Base-by-base conservation (phyloP, 192 early-diverging fungal genomes). In the Gaertneriomyces semiglobifer region DNA sequence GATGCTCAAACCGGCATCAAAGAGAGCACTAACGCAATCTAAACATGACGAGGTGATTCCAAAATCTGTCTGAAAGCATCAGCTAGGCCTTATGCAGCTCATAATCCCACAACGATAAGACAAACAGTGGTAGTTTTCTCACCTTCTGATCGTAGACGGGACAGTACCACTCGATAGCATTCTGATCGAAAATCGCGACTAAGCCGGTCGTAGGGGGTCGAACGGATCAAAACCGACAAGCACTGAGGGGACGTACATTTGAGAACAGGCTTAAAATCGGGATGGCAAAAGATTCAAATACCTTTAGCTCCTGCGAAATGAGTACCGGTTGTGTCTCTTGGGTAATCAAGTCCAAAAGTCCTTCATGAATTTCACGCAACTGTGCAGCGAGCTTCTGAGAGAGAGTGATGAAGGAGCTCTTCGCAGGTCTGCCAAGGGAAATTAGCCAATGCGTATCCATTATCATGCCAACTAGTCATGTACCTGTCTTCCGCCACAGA, bases 401-500 rank as follows among this genome's bases (percentile, higher is more conserved):
- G 10, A 81, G 68, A 4, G 80, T 68, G 5, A 72, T 81, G 52
- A 72, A 79, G 4, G 69, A 50, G 4, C 68, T 52, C 48, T 19
- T 33, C 19, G 60, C 44, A 43, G 57, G n/a, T 19, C 43, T 44
- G 14, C 25, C 25, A 33, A 33, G 25, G 25, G 2, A 33, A 0
- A 1, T 33, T 33, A 33, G 25, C 25, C 25, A 33, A 33, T 33
- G 2, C 25, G 1, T 33, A 33, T 33, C 25, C 25, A 33, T 1
- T 2, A 33, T 2, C 25, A 2, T 33, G 25, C 25, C 1, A 0
- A 33, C 25, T 33, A 33, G 25, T 33, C 16, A 44, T 57, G 10
- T 58, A 74, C 74, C 74, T 65, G 38, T 73, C 68, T n/a, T 63
- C 70, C 0, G 79, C 79, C 16, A 81, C 66, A 9, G 71, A 62